Evolutionary conservation across 2,329 filamentous ascomycete species (phyloP), one percentile per base, ranked within the genome.

Genomic region (Nothophaeocryptopus gaeumannii): DNA sequence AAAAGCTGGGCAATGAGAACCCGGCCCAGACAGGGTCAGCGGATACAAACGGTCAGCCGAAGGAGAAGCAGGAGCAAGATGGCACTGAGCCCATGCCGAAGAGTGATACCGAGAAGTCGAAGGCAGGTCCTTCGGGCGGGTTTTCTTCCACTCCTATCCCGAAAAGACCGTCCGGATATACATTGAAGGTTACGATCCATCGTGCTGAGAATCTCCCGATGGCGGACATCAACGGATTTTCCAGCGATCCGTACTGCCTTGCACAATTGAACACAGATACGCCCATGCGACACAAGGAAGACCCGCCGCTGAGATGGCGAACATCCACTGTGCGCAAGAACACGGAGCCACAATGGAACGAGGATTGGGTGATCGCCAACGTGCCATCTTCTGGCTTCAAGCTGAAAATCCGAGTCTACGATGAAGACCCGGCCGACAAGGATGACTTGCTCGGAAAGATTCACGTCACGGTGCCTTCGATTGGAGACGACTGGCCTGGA

Each of bases 371-470:
- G 15, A 85, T 97, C 16, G 89, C 88, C 53, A 95, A 96, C 59
- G 79, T 96, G 2, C 91, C 92, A 0, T 75, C 84, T 0, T 82
- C 80, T 0, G 91, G 91, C 3, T 95, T 96, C 72, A 80, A 78
- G 49, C 78, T 97, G 59, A 96, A 96, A 67, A 89, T 88, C 54
- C 81, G 88, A 45, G 72, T 97, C 13, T 95, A 91, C 70, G 92
- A 97, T 63, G 92, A 97, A 68, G 92, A 97, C 70, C 83, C 84
- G 31, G 82, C 85, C 1, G 88, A 96, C 66, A 82, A 86, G 58
- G 87, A 97, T 65, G 92, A 97, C 70, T 80, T 89, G 20, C 78
- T 97, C 14, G 92, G 92, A 9, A 95, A 93, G 63, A 88, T 89
- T 3, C 89, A 89, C 39, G 74, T 96, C 46, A 71, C 79, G 13